These are phyloP conservation scores for Clitoria ternatea DNA, from an alignment of 306 rosid genomes.

Conservation along the genomic window DNA sequence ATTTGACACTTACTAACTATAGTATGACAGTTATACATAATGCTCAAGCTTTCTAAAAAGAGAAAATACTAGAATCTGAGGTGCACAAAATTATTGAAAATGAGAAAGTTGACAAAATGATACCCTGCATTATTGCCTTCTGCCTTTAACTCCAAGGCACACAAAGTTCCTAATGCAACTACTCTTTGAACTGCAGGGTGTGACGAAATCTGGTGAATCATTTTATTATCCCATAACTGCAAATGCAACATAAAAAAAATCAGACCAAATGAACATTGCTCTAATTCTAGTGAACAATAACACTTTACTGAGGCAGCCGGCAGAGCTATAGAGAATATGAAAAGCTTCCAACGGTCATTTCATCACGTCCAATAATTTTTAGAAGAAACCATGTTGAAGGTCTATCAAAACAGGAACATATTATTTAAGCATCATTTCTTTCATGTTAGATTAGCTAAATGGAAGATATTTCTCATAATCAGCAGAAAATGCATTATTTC, in stretches of 20 bases:
- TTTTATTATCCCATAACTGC: slow-evolving; percentile 81
- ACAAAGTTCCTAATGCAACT: slow-evolving; percentile 77
- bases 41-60: not conserved
- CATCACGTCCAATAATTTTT: not conserved
- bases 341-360: not conserved
- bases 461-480: not conserved
- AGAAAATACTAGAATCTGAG: slow-evolving; percentile 5
- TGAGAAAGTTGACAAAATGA: slow-evolving; percentile 5
- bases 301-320: not conserved
- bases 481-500: not conserved
- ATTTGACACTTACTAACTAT: not conserved
- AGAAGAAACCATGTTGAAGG: not conserved
- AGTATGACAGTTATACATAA: not conserved
- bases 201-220: slow-evolving; percentile 64
- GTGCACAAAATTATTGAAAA: slow-evolving; percentile 18
- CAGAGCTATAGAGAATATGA: not conserved
- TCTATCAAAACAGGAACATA: not conserved
- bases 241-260: slow-evolving; percentile 15
- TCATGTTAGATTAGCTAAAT: not conserved
- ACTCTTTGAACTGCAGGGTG: slow-evolving; percentile 77
- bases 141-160: slow-evolving; percentile 77
- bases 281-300: not conserved
- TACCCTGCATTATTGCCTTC: slow-evolving; percentile 85
- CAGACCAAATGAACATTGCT: not conserved
- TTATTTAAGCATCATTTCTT: not conserved